Evolutionary conservation across 192 early-diverging fungal genomes (phyloP), one percentile per base, ranked within the genome.

Genomic region (Linnemannia zychae): DNA sequence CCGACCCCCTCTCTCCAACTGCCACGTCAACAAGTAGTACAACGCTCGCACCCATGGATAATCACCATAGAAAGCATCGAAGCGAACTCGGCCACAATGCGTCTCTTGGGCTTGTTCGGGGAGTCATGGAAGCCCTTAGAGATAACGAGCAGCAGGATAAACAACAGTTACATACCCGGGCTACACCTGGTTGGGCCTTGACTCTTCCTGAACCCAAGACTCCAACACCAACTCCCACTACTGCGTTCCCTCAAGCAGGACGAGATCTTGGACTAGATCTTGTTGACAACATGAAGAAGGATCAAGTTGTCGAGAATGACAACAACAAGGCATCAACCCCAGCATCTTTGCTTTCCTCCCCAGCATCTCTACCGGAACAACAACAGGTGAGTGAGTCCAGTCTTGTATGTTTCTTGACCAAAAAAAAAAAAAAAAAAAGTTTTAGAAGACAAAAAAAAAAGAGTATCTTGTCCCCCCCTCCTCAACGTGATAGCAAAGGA

Each of bases 111-210:
- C 72, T 79, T 36, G 77, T 79, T 16, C 71, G 37, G 4, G 83
- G 74, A 4, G 57, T 79, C 46, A 65, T 85, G 40, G 76, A 76
- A n/a, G 74, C 70, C 16, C 70, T 85, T n/a, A 68, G 83, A 71
- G 83, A 84, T 37, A 36, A 53, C 40, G 82, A 78, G 15, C 37
- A 75, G 13, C 12, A 9, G 36, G 31, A 66, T 6, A 22, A 28
- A 31, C 63, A 52, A 20, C 17, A 16, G 20, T 20, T 52, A 18
- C 50, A 63, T 31, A 3, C 57, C 4, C 24, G 28, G 12, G n/a
- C 57, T 3, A 63, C 57, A 28, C 57, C 57, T 31, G 57, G 57
- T 3, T 63, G 57, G 57, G 57, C 57, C 57, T 33, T 63, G 28
- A 31, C 57, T 7, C 57, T 63, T 31, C 57, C 57, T 31, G 57